Base-by-base conservation (phyloP, 2,329 filamentous ascomycete species). In the Venturia pyrina region DNA sequence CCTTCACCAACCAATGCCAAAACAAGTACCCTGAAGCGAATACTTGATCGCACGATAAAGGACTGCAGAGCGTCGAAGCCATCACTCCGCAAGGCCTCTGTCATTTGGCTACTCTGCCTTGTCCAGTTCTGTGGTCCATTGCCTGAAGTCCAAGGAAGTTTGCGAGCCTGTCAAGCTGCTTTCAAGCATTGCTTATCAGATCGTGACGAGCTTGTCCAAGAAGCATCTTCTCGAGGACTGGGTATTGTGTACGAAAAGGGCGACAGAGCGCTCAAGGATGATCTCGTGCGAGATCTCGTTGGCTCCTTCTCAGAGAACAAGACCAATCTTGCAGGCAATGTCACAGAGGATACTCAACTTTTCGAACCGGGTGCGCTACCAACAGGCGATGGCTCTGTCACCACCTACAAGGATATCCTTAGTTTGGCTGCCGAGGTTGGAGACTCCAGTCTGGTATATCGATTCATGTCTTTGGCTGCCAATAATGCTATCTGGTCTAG, bases 401-500 rank as follows among this genome's bases (percentile, higher is more conserved):
- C 91, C 0, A 98, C 93, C 0, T 99, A 99, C 79, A 96, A 96
- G 74, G 95, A 99, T 73, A 98, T 99, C 70, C 90, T 99, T 76
- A 95, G 84, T 70, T 81, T 99, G 61, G 95, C 95, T n/a, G 91
- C 93, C 56, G 95, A 99, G 77, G 93, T 97, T 43, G 95, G 95
- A 13, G 93, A 99, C 72, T 93, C 95, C 67, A 93, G 90, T 70
- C 81, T 99, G n/a, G 90, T 98, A 0, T 99, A 99, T 79, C 91
- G 93, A 68, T 98, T 99, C 78, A 99, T 99, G 95, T 93, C 93
- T 0, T 83, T 99, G 70, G 95, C 95, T 2, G 91, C 92, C 1
- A 96, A 97, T 72, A 96, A 96, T 61, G 92, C 93, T 0, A 96
- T 96, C 19, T 99, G 95, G 95, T 93, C 92, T 1, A 96, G 92